phyloP scores from a whole-genome alignment of 2,329 filamentous ascomycete genomes.

The Fusarium buharicum region DNA sequence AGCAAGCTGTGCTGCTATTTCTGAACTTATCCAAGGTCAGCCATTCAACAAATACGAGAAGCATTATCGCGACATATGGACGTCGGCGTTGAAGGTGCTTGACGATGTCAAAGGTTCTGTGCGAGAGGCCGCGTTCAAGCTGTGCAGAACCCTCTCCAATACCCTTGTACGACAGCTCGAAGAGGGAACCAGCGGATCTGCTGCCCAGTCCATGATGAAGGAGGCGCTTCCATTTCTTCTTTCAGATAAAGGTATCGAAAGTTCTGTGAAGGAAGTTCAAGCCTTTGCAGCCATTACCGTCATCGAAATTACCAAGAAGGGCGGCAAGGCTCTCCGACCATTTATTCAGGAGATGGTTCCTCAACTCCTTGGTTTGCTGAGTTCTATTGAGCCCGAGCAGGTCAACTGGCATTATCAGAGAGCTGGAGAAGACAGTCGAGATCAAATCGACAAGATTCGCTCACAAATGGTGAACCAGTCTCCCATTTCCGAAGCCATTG shows the following conservation, averaged over 20 bases:
- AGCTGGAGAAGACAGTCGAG: conserved; percentile 84
- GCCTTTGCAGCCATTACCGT: conserved; percentile 84
- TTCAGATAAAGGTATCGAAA: conserved; percentile 89
- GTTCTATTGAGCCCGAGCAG: conserved; percentile 86
- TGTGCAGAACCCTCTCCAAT: conserved; percentile 86
- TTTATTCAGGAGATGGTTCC: conserved; percentile 86
- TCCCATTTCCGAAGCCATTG: conserved; percentile 91
- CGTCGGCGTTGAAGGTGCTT: conserved; percentile 85
- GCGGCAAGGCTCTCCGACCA: conserved; percentile 78
- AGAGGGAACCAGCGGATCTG: conserved; percentile 75
- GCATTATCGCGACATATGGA: conserved; percentile 88
- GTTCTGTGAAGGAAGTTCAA: conserved; percentile 86
- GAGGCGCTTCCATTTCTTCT: conserved; percentile 91
- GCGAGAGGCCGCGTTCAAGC: conserved; percentile 78
- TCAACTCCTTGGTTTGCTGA: conserved; percentile 82
- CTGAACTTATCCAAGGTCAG: conserved; percentile 85
- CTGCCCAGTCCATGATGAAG: conserved; percentile 81
- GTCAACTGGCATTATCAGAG: conserved; percentile 95
- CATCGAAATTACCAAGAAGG: conserved; percentile 89
- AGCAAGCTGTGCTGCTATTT: conserved; percentile 89
- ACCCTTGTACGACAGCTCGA: conserved; percentile 87
- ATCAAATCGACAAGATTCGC: conserved; percentile 89
- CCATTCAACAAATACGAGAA: conserved; percentile 81
- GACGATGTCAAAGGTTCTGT: conserved; percentile 97
- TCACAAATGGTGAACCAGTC: conserved; percentile 84